phyloP scores from a whole-genome alignment of 75 land plant genomes.

The Picea glauca region DNA sequence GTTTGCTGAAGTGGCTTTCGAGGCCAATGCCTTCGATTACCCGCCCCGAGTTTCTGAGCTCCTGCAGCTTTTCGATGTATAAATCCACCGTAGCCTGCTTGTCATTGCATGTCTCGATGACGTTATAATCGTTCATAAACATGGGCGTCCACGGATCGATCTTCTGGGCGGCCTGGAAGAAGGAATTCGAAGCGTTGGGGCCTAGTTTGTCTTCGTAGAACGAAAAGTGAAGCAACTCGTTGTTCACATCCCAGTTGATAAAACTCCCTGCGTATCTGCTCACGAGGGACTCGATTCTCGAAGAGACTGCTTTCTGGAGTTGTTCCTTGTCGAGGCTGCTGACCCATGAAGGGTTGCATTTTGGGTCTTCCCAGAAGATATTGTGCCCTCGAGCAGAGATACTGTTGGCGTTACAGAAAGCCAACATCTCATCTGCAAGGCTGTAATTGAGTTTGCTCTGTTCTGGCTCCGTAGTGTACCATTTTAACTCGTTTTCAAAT shows the following conservation, averaged over 20 bases:
- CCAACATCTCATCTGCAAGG: too few relatives aligned
- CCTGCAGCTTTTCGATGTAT: neutral
- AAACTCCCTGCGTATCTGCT: constrained; percentile 43
- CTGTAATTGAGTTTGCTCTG: constrained; percentile 48
- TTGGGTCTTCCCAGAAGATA: too few relatives aligned
- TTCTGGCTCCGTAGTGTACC: constrained; percentile 56
- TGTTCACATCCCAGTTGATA: constrained; percentile 67
- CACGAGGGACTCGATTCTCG: neutral
- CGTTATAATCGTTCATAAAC: constrained; percentile 79
- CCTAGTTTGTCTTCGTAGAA: constrained; percentile 31
- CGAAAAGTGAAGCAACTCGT: constrained; percentile 62
- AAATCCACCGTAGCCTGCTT: constrained; percentile 13
- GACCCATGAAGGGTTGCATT: too few relatives aligned
- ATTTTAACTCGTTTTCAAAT: constrained; percentile 75
- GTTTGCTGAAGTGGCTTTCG: neutral
- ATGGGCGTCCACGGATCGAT: constrained; percentile 33
- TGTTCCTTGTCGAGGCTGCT: too few relatives aligned
- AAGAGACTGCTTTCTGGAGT: too few relatives aligned
- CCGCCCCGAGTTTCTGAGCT: constrained; percentile 22
- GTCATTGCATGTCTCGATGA: constrained; percentile 38
- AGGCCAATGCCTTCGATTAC: constrained; percentile 55
- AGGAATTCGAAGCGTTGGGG: constrained; percentile 14
- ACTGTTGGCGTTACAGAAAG: too few relatives aligned
- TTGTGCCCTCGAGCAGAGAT: too few relatives aligned
- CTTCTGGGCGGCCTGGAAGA: constrained; percentile 26